Percentiles rank a stretch among this genome's conserved stretches.
Evolutionary conservation across 2,329 filamentous ascomycete genomes (phyloP).

Genomic region (Talaromyces islandicus): DNA sequence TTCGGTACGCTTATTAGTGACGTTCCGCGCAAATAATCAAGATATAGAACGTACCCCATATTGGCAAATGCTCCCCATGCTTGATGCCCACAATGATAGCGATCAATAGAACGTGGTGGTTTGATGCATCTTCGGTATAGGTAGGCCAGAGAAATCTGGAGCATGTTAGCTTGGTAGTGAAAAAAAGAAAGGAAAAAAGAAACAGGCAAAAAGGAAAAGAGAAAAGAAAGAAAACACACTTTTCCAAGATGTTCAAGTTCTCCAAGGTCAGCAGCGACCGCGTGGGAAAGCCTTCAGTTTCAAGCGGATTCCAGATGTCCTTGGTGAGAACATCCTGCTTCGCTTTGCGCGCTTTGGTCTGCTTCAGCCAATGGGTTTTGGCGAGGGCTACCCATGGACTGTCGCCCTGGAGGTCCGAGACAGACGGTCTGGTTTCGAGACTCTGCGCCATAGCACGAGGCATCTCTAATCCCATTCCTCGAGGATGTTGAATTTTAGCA

Average conservation of each 20-base stretch:
- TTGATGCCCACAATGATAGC: conserved; percentile 83
- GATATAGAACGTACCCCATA: conserved; percentile 63
- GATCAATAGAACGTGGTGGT: conserved; percentile 84
- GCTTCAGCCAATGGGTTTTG: conserved; percentile 75
- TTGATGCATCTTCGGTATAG: conserved; percentile 80
- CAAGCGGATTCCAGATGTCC: conserved; percentile 82
- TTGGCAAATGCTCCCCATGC: conserved; percentile 75
- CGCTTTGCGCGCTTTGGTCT: conserved; percentile 65
- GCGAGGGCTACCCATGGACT: conserved; percentile 62
- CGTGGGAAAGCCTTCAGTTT: conserved; percentile 71
- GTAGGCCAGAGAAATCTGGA: conserved; percentile 86
- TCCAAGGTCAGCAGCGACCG: conserved; percentile 77
- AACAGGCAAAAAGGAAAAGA: neutral
- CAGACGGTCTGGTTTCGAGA: conserved; percentile 36
- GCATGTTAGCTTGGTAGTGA: conserved; percentile 14
- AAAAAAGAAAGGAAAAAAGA: neutral
- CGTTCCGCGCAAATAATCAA: conserved; percentile 1
- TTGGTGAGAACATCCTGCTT: conserved; percentile 76
- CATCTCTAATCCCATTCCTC: conserved; percentile 35
- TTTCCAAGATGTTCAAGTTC: conserved; percentile 83
- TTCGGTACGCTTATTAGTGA: conserved; percentile 26
- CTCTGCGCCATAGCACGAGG: conserved; percentile 54
- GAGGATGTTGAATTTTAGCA: conserved; percentile 5
- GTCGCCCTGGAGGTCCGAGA: conserved; percentile 37
- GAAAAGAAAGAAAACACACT: conserved; percentile 39